Evolutionary conservation across 2,329 filamentous ascomycete species (phyloP), one percentile per base, ranked within the genome.

Genomic region (Phaeosphaeria sp.): DNA sequence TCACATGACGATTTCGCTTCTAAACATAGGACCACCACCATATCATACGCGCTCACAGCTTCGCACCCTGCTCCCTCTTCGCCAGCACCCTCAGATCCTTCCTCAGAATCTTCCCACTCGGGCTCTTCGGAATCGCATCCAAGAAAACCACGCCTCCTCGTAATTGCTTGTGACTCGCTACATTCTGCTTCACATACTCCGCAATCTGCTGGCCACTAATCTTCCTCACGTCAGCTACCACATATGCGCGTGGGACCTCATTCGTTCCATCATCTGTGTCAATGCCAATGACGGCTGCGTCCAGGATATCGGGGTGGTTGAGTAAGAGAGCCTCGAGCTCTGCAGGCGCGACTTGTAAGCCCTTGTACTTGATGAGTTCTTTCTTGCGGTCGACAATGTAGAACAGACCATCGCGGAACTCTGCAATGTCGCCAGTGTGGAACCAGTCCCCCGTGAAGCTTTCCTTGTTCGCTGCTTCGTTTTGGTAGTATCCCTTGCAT

Each of bases 331-430:
- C 79, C 68, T 83, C 81, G 1, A 84, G 68, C 56, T 83, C 82
- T 0, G 81, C 80, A 1, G 82, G 82, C 9, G 81, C 78, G 17
- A 83, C 80, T 68, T 83, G 81, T 33, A 82, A 69, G 1, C 81
- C 82, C 61, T 82, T 82, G 52, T 82, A 82, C 61, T 83, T 83
- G 65, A 83, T 82, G 8, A 82, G 67, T 56, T 82, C 78, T 67
- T 81, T 73, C 56, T 74, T 74, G 21, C 77, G 69, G 47, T 81
- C 79, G 1, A 81, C 75, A 46, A 82, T 78, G 44, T 81, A 81
- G 49, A 80, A 74, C 39, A 77, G 55, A 4, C 74, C 73, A 36
- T 77, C 66, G 17, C 67, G 58, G 51, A 77, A 76, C 42, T 67
- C 67, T 2, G 69, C 75, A 39, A 78, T 71, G 46, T 80, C 78